Evolutionary conservation across 2,329 filamentous ascomycete genomes (phyloP).

Genomic region (Trichophyton benhamiae): DNA sequence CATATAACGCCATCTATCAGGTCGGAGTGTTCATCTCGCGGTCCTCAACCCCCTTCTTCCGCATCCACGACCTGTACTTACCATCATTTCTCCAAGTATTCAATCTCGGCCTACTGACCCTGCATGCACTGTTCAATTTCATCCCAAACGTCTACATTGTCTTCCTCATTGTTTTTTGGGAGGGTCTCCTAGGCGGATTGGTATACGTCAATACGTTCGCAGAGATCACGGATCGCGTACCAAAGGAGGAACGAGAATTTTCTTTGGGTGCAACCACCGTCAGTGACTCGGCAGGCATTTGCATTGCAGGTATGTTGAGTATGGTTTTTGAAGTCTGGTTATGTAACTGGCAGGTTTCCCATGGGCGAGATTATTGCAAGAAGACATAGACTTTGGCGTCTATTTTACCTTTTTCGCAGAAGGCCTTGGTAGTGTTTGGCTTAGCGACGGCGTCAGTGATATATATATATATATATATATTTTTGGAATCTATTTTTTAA

Average conservation of each 20-base stretch:
- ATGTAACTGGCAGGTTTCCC: conserved; percentile 72
- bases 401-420: background rate
- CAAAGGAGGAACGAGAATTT: conserved; percentile 71
- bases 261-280: conserved; percentile 81
- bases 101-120: conserved; percentile 61
- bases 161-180: conserved; percentile 81
- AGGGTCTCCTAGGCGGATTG: conserved; percentile 75
- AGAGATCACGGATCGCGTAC: conserved; percentile 76
- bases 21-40: conserved; percentile 88
- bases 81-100: conserved; percentile 69
- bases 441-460: background rate
- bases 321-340: conserved; percentile 71
- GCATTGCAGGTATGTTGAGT: conserved; percentile 70
- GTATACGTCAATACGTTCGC: conserved; percentile 97
- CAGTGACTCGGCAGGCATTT: conserved; percentile 84
- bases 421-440: too few relatives aligned
- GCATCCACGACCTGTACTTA: conserved; percentile 67
- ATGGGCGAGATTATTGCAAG: conserved; percentile 63
- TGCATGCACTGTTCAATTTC: conserved; percentile 68
- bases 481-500: background rate
- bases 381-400: conserved; percentile 20
- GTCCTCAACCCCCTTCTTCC: conserved; percentile 76
- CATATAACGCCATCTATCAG: conserved; percentile 91
- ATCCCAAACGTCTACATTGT: conserved; percentile 78
- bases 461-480: background rate